Evolutionary conservation across 805 yeast species (phyloP).

Genomic region (Schwanniomyces occidentalis): DNA sequence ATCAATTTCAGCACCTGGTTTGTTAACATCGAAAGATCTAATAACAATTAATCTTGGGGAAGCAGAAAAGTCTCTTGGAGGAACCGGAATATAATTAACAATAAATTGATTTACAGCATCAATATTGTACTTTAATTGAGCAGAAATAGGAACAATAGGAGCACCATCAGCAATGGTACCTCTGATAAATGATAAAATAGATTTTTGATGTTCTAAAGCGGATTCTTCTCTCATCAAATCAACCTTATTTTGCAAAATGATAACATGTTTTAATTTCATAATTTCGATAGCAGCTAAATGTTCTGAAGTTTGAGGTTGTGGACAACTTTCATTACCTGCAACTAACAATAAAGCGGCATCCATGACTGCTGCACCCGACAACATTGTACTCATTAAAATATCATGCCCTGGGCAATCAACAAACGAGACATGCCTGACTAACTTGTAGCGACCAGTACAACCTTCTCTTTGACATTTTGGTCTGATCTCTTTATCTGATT

Average conservation of each 20-base stretch:
- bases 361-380: constrained; percentile 99
- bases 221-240: constrained; percentile 97
- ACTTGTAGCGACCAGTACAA: constrained; percentile 82
- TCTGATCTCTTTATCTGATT: constrained; percentile 90
- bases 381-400: constrained; percentile 99
- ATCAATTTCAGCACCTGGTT: constrained; percentile 97
- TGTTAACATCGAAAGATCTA: constrained; percentile 97
- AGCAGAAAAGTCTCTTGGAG: constrained; percentile 90
- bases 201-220: constrained; percentile 93
- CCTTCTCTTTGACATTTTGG: constrained; percentile 91
- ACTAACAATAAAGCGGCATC: constrained; percentile 95
- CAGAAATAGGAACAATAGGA: constrained; percentile 97
- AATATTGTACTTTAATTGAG: constrained; percentile 96
- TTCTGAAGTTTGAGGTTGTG: constrained; percentile 99
- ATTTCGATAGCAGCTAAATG: constrained; percentile 99
- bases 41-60: constrained; percentile 95
- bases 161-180: constrained; percentile 99
- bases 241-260: constrained; percentile 95
- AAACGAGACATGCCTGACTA: constrained; percentile 95
- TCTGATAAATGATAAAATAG: constrained; percentile 86
- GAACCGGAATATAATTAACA: constrained; percentile 94
- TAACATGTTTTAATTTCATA: constrained; percentile 96
- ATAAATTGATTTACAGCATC: constrained; percentile 98
- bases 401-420: constrained; percentile 99
- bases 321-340: constrained; percentile 99